Base-by-base conservation (phyloP, 495 filamentous ascomycete genomes). In the Podospora pseudoanserina region DNA sequence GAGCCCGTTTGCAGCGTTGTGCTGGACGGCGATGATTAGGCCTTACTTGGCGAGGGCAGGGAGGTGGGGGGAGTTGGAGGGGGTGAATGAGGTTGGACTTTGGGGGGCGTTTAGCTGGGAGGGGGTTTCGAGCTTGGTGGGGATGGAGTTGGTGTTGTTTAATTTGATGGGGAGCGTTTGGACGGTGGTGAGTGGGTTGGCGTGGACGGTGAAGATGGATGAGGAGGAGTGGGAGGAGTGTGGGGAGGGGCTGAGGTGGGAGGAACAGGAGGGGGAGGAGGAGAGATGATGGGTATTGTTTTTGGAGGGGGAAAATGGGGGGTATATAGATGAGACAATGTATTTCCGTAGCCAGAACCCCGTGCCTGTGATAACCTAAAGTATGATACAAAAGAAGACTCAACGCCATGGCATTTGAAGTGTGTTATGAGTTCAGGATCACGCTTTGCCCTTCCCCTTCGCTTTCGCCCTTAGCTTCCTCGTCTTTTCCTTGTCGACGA, bases 401-500 rank as follows among this genome's bases (percentile, higher is more conserved):
- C 30, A 49, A 49, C 39, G 9, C 39, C 39, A 11, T 49, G 39
- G 13, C 13, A 49, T 49, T 16, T 11, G 39, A 16, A 49, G 15
- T 13, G 15, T 49, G 39, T 3, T 49, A 5, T 23, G 23, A 23
- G 23, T 23, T 23, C 23, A 23, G 23, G 23, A 30, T 23, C 53
- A 20, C 5, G n/a, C 53, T 28, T 6, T 56, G 39, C 63, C 58
- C 26, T 66, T 66, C 2, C 56, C 54, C 56, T 72, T 78, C n/a
- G 71, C 71, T 57, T 75, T 80, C 30, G 70, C 74, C 71, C 76
- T 79, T 0, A 19, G 61, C 62, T 78, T 80, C 16, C 75, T 72
- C 15, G 80, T 83, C 68, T 83, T 84, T 68, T 86, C 83, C 67
- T 84, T 82, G 60, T 91, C 90, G 9, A 92, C 77, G 70, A 86